Evolutionary conservation across 139 green algal species (phyloP).

Genomic region (Chlorella sp.): DNA sequence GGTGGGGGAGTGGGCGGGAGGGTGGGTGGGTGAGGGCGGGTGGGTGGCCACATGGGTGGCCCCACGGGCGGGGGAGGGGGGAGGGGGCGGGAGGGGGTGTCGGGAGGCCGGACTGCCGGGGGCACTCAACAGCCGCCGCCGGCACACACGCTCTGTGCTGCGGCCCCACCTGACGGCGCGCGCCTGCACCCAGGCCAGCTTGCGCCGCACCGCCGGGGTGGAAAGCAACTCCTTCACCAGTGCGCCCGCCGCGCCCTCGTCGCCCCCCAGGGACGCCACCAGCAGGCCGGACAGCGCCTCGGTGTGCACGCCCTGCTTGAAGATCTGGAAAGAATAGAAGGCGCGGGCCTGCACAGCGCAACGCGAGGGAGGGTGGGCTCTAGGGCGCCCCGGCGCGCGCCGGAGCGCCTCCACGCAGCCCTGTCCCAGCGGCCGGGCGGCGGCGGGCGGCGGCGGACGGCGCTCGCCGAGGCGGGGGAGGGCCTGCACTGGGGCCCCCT

Average conservation of each 20-base stretch:
- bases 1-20: no score
- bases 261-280: background rate
- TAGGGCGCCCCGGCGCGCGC: no score
- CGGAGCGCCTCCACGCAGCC: no score
- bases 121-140: background rate
- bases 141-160: background rate
- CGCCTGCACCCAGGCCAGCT: slow-evolving; percentile 3
- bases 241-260: background rate
- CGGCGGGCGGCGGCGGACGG: no score
- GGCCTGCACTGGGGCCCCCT: no score
- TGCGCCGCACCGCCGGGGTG: slow-evolving; percentile 1
- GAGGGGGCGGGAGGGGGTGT: background rate
- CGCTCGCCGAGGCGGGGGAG: no score
- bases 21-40: no score
- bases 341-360: slow-evolving; percentile 73
- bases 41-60: no score
- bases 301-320: slow-evolving; percentile 98
- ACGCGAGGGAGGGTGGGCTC: background rate
- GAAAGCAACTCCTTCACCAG: no score
- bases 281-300: slow-evolving; percentile 7
- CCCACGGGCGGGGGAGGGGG: no score
- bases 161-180: slow-evolving; percentile 3
- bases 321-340: slow-evolving; percentile 98
- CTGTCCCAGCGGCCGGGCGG: no score
- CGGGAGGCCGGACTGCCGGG: background rate